Conservation (phyloP, 257 asterid genomes). For the Forsythia suspensa region DNA sequence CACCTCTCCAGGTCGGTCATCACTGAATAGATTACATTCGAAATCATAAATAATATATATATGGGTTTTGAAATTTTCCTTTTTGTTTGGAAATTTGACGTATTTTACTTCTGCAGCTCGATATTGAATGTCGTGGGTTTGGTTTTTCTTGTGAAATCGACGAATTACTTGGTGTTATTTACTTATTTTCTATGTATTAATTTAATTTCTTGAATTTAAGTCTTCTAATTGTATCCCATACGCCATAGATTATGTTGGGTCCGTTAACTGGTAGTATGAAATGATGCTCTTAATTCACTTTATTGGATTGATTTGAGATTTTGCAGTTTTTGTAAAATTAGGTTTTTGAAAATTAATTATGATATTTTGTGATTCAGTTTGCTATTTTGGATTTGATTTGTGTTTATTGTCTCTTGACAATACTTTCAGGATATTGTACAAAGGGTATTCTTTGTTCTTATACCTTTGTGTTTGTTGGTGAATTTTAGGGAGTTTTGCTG, state of each 20-base stretch:
- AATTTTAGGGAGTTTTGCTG: slow-evolving; percentile 74
- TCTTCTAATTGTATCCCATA: background rate
- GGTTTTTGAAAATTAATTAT: background rate
- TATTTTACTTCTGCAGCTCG: background rate
- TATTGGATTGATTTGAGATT: background rate
- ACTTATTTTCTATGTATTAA: background rate
- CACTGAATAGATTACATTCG: background rate
- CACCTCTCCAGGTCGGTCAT: slow-evolving; percentile 83
- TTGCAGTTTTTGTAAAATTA: background rate
- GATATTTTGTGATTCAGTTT: background rate
- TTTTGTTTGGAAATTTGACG: background rate
- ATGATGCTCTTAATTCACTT: background rate
- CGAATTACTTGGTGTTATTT: background rate
- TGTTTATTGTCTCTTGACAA: background rate
- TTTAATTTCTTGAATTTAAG: background rate
- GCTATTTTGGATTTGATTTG: background rate
- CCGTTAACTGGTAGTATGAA: background rate
- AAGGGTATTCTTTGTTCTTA: background rate
- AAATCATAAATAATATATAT: background rate
- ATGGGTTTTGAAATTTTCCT: too few species aligned
- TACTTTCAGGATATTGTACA: background rate
- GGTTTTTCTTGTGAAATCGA: background rate
- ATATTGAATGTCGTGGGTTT: background rate
- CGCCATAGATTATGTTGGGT: background rate
- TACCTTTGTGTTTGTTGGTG: background rate